Conservation (phyloP, 2,329 filamentous ascomycete genomes). For the Verticillium albo-atrum region DNA sequence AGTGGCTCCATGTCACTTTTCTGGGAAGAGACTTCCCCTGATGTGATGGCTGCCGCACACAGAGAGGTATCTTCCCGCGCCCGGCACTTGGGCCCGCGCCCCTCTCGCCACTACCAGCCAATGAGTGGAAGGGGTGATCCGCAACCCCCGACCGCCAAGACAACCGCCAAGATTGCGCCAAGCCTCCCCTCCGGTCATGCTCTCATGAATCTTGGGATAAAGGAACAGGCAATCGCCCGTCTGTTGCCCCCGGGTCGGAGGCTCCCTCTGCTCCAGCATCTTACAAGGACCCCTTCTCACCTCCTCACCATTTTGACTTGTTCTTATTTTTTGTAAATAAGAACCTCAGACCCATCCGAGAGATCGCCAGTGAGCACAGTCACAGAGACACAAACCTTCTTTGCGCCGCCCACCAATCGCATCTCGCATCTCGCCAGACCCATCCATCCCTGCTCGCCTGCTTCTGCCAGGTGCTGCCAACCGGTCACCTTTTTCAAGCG, state of each 20-base stretch:
- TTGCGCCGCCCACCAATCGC: neutral
- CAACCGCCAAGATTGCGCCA: constrained; percentile 1
- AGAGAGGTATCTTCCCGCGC: neutral
- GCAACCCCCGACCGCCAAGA: constrained; percentile 2
- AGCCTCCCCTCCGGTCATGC: constrained; percentile 1
- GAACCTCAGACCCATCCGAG: neutral
- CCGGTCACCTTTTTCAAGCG: neutral
- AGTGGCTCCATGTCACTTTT: neutral
- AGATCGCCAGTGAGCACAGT: neutral
- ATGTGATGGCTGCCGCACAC: fast-evolving
- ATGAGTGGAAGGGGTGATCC: neutral
- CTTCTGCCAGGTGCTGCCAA: neutral
- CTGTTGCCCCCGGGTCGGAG: neutral
- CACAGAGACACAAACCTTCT: neutral
- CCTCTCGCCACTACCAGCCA: neutral
- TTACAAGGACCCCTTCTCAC: neutral
- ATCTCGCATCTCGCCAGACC: too few species aligned
- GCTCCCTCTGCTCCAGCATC: neutral
- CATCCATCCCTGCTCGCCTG: too few species aligned
- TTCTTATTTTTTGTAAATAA: neutral
- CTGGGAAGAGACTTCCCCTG: neutral
- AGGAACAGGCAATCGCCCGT: constrained; percentile 1
- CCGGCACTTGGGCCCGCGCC: neutral
- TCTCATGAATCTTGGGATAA: constrained; percentile 2
- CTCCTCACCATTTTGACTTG: neutral